Evolutionary conservation across 1,139 yeast species (phyloP).

Genomic region (Debaryomyces fabryi): DNA sequence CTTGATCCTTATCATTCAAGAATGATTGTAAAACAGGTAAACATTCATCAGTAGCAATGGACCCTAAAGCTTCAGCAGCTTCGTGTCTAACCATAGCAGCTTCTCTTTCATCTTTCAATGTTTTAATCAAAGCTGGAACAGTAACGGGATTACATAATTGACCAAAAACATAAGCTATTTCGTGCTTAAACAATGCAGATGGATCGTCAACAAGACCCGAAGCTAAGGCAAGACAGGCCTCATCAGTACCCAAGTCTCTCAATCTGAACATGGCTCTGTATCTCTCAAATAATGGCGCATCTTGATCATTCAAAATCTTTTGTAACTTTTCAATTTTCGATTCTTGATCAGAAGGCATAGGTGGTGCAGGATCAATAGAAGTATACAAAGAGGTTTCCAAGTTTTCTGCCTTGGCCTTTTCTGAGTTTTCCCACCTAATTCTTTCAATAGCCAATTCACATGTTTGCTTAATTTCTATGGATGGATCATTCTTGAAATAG

Average conservation of each 20-base stretch:
- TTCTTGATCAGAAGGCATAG: conserved; percentile 68
- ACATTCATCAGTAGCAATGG: conserved; percentile 96
- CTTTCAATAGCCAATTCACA: conserved; percentile 96
- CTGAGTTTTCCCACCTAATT: conserved; percentile 88
- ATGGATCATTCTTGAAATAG: conserved; percentile 72
- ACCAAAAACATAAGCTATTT: conserved; percentile 97
- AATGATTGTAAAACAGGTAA: conserved; percentile 82
- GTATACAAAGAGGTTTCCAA: conserved; percentile 78
- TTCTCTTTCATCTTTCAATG: conserved; percentile 73
- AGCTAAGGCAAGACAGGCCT: conserved; percentile 90
- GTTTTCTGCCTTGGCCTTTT: conserved; percentile 60
- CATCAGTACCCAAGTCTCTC: conserved; percentile 91
- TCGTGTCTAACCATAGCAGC: conserved; percentile 99
- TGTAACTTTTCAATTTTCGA: conserved; percentile 64
- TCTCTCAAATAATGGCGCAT: conserved; percentile 82
- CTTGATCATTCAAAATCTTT: conserved; percentile 71
- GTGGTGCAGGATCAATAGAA: conserved; percentile 98
- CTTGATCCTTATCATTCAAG: conserved; percentile 79
- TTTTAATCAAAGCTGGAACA: conserved; percentile 84
- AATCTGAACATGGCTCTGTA: conserved; percentile 98
- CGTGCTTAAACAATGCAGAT: conserved; percentile 94
- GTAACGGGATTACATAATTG: conserved; percentile 94
- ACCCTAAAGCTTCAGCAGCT: conserved; percentile 98
- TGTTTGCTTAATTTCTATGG: conserved; percentile 90
- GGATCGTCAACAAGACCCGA: conserved; percentile 79